Evolutionary conservation across 139 green algal genomes (phyloP), one percentile per base, ranked within the genome.

Genomic region (Dunaliella primolecta): DNA sequence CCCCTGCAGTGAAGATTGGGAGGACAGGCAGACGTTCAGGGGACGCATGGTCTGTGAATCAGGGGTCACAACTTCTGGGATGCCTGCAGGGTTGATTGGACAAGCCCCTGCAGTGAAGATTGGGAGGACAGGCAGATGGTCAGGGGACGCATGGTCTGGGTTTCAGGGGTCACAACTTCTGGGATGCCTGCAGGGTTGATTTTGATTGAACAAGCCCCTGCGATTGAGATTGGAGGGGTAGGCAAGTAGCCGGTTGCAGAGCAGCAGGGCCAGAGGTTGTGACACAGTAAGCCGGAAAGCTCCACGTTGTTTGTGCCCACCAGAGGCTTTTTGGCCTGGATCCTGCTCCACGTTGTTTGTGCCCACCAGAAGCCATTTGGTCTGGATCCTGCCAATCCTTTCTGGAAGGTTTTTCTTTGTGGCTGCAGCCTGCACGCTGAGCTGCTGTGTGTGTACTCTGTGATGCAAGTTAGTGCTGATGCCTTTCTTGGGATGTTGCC

Each of bases 21-120:
- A 33, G 7, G 7, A 27, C 72, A 79, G 31, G 24, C 20, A 23
- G 27, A 33, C 72, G 72, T 7, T 7, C 7, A n/a, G n/a, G n/a
- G 57, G 57, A 80, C 31, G 24, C 75, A 35, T 80, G 75, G 75
- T 27, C 24, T 36, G 75, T n/a, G 81, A 70, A 29, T 92, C 46
- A 0, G 96, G 96, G 80, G 86, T 83, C 2, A 98, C 91, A 84
- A 93, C 91, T 30, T 98, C 92, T 0, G 91, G 87, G 1, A 98
- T 88, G 75, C 93, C 88, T 24, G 81, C 88, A 78, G 91, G 86
- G 11, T 55, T 33, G 30, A 89, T 38, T 79, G 91, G 92, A n/a
- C 86, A 88, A 93, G 89, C 24, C 86, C 80, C 56, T 82, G 80
- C 78, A 72, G 76, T 46, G 20, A 57, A 7, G 76, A 24, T 57